phyloP scores from a whole-genome alignment of 441 rosid genomes.

The Pelargonium australe region DNA sequence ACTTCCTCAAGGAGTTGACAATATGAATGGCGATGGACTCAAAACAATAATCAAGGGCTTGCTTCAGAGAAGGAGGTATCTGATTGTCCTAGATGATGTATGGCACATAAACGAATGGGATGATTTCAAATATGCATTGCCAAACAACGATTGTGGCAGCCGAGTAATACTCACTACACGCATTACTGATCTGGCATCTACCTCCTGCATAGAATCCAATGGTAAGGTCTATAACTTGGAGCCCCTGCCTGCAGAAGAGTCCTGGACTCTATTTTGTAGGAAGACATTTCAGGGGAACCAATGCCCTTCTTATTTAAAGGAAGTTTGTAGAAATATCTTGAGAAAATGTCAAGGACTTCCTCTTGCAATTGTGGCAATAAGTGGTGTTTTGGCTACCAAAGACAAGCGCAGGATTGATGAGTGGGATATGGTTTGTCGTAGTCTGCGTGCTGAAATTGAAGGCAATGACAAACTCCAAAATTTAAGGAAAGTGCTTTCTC shows the following conservation, averaged over 20 bases:
- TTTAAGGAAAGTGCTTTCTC: constrained; percentile 22
- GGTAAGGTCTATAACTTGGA: constrained; percentile 23
- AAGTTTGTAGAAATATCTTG: constrained; percentile 24
- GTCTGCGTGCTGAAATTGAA: constrained; percentile 22
- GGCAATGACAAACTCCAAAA: constrained; percentile 21
- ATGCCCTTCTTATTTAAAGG: constrained; percentile 32
- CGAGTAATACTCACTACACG: constrained; percentile 35
- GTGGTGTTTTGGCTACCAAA: constrained; percentile 35
- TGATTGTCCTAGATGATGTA: constrained; percentile 36
- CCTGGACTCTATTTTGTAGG: constrained; percentile 33
- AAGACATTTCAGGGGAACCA: constrained; percentile 26
- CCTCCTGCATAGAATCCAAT: constrained; percentile 23
- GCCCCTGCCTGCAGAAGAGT: constrained; percentile 24
- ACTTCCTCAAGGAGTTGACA: constrained; percentile 13
- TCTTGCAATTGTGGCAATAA: constrained; percentile 39
- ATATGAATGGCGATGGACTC: constrained; percentile 18
- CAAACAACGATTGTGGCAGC: constrained; percentile 24
- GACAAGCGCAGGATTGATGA: constrained; percentile 21
- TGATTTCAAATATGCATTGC: constrained; percentile 29
- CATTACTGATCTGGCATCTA: constrained; percentile 21
- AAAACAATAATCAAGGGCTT: constrained; percentile 22
- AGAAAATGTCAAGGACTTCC: constrained; percentile 34
- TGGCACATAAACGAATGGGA: constrained; percentile 31
- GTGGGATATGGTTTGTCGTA: constrained; percentile 22
- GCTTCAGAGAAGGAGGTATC: constrained; percentile 27